Evolutionary conservation across 345 rosid genomes (phyloP), one percentile per base, ranked within the genome.

Genomic region (Aquilaria sinensis): DNA sequence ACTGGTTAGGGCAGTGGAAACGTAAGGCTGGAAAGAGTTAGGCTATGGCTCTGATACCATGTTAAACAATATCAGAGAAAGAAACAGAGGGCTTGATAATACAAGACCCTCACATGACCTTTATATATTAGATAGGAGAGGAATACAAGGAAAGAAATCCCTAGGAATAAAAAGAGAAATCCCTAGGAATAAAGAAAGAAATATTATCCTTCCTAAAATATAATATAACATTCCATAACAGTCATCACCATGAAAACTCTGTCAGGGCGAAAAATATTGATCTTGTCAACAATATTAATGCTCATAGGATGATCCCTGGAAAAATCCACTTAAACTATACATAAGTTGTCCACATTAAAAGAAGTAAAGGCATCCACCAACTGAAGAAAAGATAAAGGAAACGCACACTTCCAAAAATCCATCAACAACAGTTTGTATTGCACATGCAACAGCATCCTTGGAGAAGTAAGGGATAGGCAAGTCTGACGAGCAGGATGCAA

Each of bases 201-300:
- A n/a, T n/a, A n/a, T n/a, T n/a, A n/a, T n/a, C n/a, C n/a, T n/a
- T n/a, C n/a, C n/a, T n/a, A n/a, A n/a, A n/a, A n/a, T n/a, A n/a
- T n/a, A n/a, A n/a, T n/a, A n/a, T n/a, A n/a, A n/a, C n/a, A n/a
- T n/a, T n/a, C n/a, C n/a, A n/a, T n/a, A n/a, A n/a, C n/a, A 59
- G 70, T 58, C 45, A 55, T 71, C 71, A 93, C 98, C 97, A 86
- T 90, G 78, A 90, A 93, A 67, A 81, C 96, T 72, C 97, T 87
- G 74, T 93, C 97, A 1, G 91, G 82, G 63, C 96, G 97, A 72
- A 93, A 90, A 67, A 93, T 79, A 63, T 90, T 90, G 47, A 93
- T 84, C 75, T 78, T 87, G 72, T 93, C 97, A 51, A 83, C 37
- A 60, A 93, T 81, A 47, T 77, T 86, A 62, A 53, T 75, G 72